Conservation (phyloP, 2,329 filamentous ascomycete species). For the Zopfia rhizophila region DNA sequence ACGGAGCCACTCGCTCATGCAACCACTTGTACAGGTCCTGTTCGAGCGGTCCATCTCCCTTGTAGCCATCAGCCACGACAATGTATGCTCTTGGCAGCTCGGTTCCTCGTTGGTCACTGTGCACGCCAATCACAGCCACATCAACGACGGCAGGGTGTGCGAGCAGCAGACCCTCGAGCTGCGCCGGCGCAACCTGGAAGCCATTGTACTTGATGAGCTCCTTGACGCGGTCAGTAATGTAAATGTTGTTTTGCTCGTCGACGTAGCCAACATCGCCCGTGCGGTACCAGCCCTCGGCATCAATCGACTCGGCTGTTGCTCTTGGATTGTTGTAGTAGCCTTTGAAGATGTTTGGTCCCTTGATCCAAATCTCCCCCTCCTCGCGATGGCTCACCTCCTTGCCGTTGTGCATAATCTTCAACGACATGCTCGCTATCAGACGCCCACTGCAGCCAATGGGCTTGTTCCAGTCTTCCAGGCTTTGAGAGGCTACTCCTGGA, state of each 20-base stretch:
- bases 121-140: slow-evolving; percentile 33
- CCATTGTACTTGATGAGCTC: slow-evolving; percentile 33
- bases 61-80: background rate
- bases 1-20: slow-evolving; percentile 44
- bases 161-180: slow-evolving; percentile 34
- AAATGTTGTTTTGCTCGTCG: slow-evolving; percentile 33
- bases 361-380: slow-evolving; percentile 64
- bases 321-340: slow-evolving; percentile 77
- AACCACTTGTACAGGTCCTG: slow-evolving; percentile 45
- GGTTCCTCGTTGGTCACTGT: background rate
- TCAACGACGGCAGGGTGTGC: slow-evolving; percentile 32
- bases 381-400: slow-evolving; percentile 68
- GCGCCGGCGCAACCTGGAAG: slow-evolving; percentile 25
- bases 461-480: slow-evolving; percentile 74
- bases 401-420: too few species aligned
- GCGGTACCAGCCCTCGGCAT: slow-evolving; percentile 34
- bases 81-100: slow-evolving; percentile 8
- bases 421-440: too few species aligned
- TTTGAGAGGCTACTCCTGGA: slow-evolving; percentile 73
- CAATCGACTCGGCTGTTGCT: slow-evolving; percentile 69
- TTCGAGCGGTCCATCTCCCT: too few species aligned
- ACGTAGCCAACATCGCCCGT: slow-evolving; percentile 34
- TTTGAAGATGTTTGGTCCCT: slow-evolving; percentile 77
- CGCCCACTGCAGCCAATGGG: slow-evolving; percentile 78
- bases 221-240: slow-evolving; percentile 32